Evolutionary conservation across 2,329 filamentous ascomycete genomes (phyloP).

Genomic region (Rhexocercosporidium sp.): DNA sequence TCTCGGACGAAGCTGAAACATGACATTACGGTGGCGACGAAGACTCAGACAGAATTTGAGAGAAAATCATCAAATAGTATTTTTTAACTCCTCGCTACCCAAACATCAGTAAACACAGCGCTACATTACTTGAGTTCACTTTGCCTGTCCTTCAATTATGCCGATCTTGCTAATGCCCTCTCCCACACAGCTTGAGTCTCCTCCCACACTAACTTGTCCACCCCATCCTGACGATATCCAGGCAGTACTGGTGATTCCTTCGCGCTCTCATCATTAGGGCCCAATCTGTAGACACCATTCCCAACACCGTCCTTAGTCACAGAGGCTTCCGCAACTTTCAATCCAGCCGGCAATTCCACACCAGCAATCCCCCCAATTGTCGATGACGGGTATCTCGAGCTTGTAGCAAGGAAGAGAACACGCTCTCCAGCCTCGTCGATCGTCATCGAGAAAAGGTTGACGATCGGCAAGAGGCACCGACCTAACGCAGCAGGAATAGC

Average conservation of each 20-base stretch:
- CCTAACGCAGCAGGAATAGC: conserved; percentile 30
- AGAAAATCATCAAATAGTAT: too few relatives aligned
- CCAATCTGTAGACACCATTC: conserved; percentile 48
- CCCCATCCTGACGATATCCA: conserved; percentile 38
- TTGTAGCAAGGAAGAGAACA: conserved; percentile 47
- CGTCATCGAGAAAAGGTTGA: conserved; percentile 39
- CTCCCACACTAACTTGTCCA: conserved; percentile 44
- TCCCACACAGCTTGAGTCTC: conserved; percentile 45
- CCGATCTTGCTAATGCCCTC: conserved; percentile 35
- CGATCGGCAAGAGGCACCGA: conserved; percentile 36
- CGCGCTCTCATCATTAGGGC: conserved; percentile 42
- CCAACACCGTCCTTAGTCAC: conserved; percentile 43
- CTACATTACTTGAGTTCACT: neutral
- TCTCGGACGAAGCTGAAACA: too few relatives aligned
- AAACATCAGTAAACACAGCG: too few relatives aligned
- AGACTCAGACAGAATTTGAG: too few relatives aligned
- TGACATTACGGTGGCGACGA: too few relatives aligned
- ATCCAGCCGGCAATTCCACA: conserved; percentile 26
- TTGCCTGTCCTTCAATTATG: neutral
- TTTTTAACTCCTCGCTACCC: too few relatives aligned
- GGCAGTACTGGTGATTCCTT: conserved; percentile 38
- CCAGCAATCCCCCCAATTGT: conserved; percentile 30
- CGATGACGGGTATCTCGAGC: conserved; percentile 40
- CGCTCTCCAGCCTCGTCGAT: conserved; percentile 46
- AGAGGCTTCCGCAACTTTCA: conserved; percentile 36